A percentile compares a stretch with the other conserved stretches of the same genome.
phyloP scores from a whole-genome alignment of 148 eudicot species.

The Rhododendron molle region DNA sequence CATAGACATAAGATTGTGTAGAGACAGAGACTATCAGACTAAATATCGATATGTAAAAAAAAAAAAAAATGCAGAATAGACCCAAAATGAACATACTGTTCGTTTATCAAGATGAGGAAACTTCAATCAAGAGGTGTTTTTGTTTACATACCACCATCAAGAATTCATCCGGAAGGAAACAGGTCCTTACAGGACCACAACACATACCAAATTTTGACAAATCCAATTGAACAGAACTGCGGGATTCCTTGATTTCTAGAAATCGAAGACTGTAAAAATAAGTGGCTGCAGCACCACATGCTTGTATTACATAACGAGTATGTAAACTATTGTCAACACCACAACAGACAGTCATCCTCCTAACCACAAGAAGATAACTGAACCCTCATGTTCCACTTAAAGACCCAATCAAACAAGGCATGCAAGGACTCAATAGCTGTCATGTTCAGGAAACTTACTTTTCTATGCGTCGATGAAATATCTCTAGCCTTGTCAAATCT shows the following conservation, averaged over 20 bases:
- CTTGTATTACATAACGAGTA: not conserved
- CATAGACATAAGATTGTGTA: not conserved
- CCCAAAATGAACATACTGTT: not conserved
- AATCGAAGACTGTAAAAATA: not conserved
- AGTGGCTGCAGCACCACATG: not conserved
- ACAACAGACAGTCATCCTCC: not conserved
- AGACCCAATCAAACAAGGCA: not conserved
- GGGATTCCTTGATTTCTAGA: not conserved
- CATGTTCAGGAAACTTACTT: conserved; percentile 38
- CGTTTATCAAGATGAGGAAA: not conserved
- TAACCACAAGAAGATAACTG: not conserved
- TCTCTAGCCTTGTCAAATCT: conserved; percentile 66
- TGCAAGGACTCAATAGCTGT: not conserved
- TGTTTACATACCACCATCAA: not conserved
- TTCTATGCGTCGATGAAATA: conserved; percentile 60
- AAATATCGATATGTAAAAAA: not conserved
- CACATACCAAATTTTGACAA: not conserved
- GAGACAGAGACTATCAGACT: not conserved
- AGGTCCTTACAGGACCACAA: not conserved
- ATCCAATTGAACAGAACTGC: not conserved
- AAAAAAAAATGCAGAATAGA: not conserved
- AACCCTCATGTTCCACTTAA: not conserved
- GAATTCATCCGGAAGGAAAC: not conserved
- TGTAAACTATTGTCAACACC: not conserved
- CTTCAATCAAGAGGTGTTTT: not conserved